phyloP scores from a whole-genome alignment of 2,329 filamentous ascomycete species.

The Apiospora kogelbergensis region DNA sequence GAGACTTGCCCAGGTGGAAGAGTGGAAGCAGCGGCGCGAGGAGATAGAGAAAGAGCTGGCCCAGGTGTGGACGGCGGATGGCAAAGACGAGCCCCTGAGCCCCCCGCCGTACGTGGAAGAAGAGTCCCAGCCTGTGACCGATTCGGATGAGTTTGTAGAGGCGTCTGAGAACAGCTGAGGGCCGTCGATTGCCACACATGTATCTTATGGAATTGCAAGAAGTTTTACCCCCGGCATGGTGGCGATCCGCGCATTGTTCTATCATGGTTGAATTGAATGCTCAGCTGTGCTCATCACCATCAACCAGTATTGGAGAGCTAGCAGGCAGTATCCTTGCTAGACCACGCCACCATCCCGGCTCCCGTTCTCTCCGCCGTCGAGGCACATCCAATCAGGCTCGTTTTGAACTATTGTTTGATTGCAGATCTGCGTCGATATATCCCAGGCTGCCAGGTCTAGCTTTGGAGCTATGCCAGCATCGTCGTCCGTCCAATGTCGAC shows the following conservation, averaged over 20 bases:
- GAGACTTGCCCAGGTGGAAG: constrained; percentile 75
- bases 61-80: constrained; percentile 57
- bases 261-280: too few relatives aligned
- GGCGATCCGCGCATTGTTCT: not conserved
- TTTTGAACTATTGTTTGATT: not conserved
- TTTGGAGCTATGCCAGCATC: not conserved
- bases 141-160: constrained; percentile 15
- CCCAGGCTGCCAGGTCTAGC: not conserved
- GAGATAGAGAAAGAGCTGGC: constrained; percentile 83
- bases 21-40: constrained; percentile 74
- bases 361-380: not conserved
- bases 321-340: not conserved
- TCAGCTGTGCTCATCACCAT: not conserved
- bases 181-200: not conserved
- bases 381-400: not conserved
- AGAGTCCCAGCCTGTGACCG: constrained; percentile 5
- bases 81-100: constrained; percentile 44
- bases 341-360: not conserved
- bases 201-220: not conserved
- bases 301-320: too few relatives aligned
- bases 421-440: not conserved
- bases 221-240: not conserved
- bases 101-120: constrained; percentile 44
- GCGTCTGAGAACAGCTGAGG: constrained; percentile 8
- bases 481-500: not conserved